Base-by-base conservation (phyloP, 148 eudicot genomes). In the Arctostaphylos glauca region DNA sequence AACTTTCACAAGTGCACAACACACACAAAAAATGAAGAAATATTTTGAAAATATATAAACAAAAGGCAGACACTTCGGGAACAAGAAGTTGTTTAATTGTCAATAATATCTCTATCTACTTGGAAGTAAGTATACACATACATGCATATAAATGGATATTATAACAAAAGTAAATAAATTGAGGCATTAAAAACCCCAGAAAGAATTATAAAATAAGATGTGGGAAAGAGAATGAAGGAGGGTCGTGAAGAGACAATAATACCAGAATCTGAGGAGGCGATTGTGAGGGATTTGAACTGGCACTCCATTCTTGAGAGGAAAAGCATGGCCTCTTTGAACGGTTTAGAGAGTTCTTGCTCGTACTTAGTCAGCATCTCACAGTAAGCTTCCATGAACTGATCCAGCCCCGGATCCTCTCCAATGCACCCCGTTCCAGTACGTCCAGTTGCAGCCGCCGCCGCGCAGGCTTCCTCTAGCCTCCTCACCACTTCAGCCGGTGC, bases 311-410 rank as follows among this genome's bases (percentile, higher is more conserved):
- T 93, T 3, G 98, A 93, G 49, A 96, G 92, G 71, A 94, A 94
- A 73, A 94, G 83, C 99, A 96, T 94, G 72, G 99, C 99, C 86
- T 96, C 99, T 80, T 92, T 94, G 80, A 94, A 93, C 79, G 98
- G 98, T 86, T 96, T 96, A 0, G 97, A 89, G 81, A 96, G 90
- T 78, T 96, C 99, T 83, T 94, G 95, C 80, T 96, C 99, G 75
- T 96, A 94, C 79, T 96, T 96, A 0, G 80, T 91, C 72, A 96
- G 88, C 99, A 96, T 96, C 84, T 96, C 99, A 87, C 97, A 92
- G 81, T 96, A 96, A 0, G 98, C 99, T 78, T 96, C 99, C 99
- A 96, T 96, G 80, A 96, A 96, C 72, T 96, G 99, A 89, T 96
- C 99, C 76, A 96, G 88, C 8, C 87, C 89, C 62, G 99, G 98